Evolutionary conservation across 1,139 yeast genomes (phyloP).

Genomic region (Geotrichum cucujoidarum): DNA sequence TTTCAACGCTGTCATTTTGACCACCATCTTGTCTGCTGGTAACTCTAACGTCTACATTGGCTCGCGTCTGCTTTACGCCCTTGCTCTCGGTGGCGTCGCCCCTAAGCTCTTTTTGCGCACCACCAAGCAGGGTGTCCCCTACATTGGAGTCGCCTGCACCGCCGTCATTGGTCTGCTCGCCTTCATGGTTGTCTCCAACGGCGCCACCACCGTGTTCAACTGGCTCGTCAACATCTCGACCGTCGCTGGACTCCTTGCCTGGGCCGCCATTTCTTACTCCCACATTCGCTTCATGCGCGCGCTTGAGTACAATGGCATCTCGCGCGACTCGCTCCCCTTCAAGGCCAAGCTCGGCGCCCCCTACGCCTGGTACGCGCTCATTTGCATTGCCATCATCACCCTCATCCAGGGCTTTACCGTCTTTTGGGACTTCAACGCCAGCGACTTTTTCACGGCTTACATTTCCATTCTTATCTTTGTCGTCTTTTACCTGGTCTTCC

Average conservation of each 20-base stretch:
- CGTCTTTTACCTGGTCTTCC: slow-evolving; percentile 48
- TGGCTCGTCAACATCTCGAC: slow-evolving; percentile 69
- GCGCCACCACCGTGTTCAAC: slow-evolving; percentile 50
- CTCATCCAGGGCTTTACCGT: slow-evolving; percentile 63
- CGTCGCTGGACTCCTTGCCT: slow-evolving; percentile 52
- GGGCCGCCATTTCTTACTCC: slow-evolving; percentile 50
- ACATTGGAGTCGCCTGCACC: slow-evolving; percentile 42
- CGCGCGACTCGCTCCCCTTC: slow-evolving; percentile 23
- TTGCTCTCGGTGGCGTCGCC: slow-evolving; percentile 48
- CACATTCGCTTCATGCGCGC: slow-evolving; percentile 54
- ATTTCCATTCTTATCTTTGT: slow-evolving; percentile 55
- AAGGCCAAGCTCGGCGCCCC: slow-evolving; percentile 44
- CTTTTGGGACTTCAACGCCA: slow-evolving; percentile 56
- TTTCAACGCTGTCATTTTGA: slow-evolving; percentile 49
- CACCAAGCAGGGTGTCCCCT: slow-evolving; percentile 47
- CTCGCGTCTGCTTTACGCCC: slow-evolving; percentile 45
- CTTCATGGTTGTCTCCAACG: slow-evolving; percentile 51
- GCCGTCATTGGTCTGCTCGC: slow-evolving; percentile 54
- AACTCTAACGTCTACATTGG: slow-evolving; percentile 51
- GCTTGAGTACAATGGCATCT: slow-evolving; percentile 44
- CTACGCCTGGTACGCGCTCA: slow-evolving; percentile 17
- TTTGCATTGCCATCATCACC: slow-evolving; percentile 45
- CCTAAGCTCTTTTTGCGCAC: slow-evolving; percentile 44
- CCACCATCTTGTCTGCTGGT: slow-evolving; percentile 50
- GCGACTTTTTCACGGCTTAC: slow-evolving; percentile 59